Evolutionary conservation across 140 eudicot species (phyloP).

Genomic region (Anethum foeniculum): DNA sequence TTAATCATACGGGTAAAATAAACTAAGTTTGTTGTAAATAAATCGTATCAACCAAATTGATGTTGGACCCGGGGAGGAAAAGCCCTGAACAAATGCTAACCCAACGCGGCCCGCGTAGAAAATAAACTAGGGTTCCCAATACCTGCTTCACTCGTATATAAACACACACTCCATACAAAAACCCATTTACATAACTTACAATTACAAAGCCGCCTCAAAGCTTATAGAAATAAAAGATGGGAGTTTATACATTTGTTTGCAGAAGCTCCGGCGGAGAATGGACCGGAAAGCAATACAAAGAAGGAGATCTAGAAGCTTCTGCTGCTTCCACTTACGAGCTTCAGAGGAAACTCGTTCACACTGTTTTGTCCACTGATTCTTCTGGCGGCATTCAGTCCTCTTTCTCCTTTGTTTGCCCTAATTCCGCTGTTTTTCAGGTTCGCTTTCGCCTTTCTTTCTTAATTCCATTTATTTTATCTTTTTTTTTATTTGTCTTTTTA

Average conservation of each 20-base stretch:
- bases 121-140: too few relatives aligned
- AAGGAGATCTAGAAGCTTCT: conserved; percentile 38
- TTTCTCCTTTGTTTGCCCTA: conserved; percentile 37
- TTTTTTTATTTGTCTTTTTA: too few relatives aligned
- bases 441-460: accelerated
- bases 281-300: conserved; percentile 32
- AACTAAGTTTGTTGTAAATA: too few relatives aligned
- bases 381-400: conserved; percentile 45
- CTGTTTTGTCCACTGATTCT: conserved; percentile 35
- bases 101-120: too few relatives aligned
- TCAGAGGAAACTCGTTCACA: conserved; percentile 43
- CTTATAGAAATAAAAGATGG: neutral
- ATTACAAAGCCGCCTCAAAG: neutral
- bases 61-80: too few relatives aligned
- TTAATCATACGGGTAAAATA: too few relatives aligned
- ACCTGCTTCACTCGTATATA: too few relatives aligned
- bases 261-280: neutral
- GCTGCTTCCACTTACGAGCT: conserved; percentile 29
- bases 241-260: conserved; percentile 12
- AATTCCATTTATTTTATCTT: neutral
- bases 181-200: neutral
- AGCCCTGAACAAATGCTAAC: too few relatives aligned
- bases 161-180: neutral
- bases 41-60: too few relatives aligned
- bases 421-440: conserved; percentile 51